These are phyloP conservation scores for Enterocytospora artemiae DNA, from an alignment of 371 early-diverging fungal genomes.

Conservation along the genomic window DNA sequence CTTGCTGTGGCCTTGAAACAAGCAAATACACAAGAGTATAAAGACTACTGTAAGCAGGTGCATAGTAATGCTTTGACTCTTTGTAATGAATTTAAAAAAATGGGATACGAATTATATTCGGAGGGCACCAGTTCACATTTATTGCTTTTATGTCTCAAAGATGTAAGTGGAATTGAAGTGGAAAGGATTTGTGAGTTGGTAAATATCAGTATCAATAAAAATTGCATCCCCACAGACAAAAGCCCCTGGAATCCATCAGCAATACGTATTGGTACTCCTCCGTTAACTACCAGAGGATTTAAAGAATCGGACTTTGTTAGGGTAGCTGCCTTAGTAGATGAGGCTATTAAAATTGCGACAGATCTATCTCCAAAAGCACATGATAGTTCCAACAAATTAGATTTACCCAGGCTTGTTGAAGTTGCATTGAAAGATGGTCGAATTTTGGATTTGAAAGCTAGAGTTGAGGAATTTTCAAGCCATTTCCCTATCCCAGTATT, in stretches of 20 bases:
- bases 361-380: slow-evolving; percentile 66
- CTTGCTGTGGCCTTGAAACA: slow-evolving; percentile 87
- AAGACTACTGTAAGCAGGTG: slow-evolving; percentile 76
- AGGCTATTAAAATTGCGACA: slow-evolving; percentile 75
- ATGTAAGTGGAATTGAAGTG: slow-evolving; percentile 9
- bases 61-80: slow-evolving; percentile 74
- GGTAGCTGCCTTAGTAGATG: slow-evolving; percentile 71
- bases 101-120: slow-evolving; percentile 67
- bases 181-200: slow-evolving; percentile 75
- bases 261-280: slow-evolving; percentile 75
- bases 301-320: slow-evolving; percentile 72
- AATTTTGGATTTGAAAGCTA: slow-evolving; percentile 62
- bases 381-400: slow-evolving; percentile 81
- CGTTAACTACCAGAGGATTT: slow-evolving; percentile 84
- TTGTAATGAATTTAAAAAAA: slow-evolving; percentile 64
- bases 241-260: slow-evolving; percentile 84
- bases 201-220: slow-evolving; percentile 91
- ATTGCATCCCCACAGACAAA: slow-evolving; percentile 88
- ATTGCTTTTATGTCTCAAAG: slow-evolving; percentile 16
- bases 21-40: slow-evolving; percentile 70
- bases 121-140: slow-evolving; percentile 75
- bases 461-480: slow-evolving; percentile 77
- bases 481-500: slow-evolving; percentile 78
- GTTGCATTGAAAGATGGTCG: slow-evolving; percentile 61
- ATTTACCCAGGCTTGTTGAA: slow-evolving; percentile 66